Evolutionary conservation across 2,329 filamentous ascomycete species (phyloP), one percentile per base, ranked within the genome.

Genomic region (Hypocreales sp.): DNA sequence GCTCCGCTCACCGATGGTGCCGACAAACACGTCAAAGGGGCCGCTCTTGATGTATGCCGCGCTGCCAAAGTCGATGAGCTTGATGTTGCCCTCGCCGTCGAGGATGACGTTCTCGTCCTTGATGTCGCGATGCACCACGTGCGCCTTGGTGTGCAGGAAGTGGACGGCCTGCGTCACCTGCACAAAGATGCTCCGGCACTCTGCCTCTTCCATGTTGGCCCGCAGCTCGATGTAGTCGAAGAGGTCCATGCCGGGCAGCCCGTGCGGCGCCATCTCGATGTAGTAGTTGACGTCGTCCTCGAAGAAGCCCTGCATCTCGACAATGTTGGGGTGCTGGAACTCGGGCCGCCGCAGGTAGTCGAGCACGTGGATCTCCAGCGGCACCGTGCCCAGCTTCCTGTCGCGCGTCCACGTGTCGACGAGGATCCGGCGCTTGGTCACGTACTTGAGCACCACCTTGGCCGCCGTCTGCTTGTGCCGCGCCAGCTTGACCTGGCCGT

Each of bases 321-420:
- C 70, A 39, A 79, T 78, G 40, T 79, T 79, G 28, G 70, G 67
- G 40, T 79, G 74, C 24, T 60, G 61, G 17, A 76, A 56, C 23
- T 71, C 72, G 29, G 76, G 84, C 17, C 77, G 70, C 15, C 84
- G 74, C 8, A 98, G 70, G 46, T 87, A 98, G 51, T 98, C 84
- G 11, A 98, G 61, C 20, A 98, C 90, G 43, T 98, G 90, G 35
- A 98, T 95, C 51, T 98, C 90, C 33, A 98, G 61, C 1, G 90
- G 90, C 1, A 98, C 90, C 0, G 90, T 98, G 11, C 90, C 90
- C 9, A 98, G 67, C 29, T 80, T 74, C 24, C 90, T 75, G 54
- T 98, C 90, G 31, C 90, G 73, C 18, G 87, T 95, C 90, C 90
- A 98, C 0, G 90, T 98, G 54, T 98, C 90, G 35, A 98, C 87